Evolutionary conservation across 139 green algal genomes (phyloP).

Genomic region (Nannochloris sp.): DNA sequence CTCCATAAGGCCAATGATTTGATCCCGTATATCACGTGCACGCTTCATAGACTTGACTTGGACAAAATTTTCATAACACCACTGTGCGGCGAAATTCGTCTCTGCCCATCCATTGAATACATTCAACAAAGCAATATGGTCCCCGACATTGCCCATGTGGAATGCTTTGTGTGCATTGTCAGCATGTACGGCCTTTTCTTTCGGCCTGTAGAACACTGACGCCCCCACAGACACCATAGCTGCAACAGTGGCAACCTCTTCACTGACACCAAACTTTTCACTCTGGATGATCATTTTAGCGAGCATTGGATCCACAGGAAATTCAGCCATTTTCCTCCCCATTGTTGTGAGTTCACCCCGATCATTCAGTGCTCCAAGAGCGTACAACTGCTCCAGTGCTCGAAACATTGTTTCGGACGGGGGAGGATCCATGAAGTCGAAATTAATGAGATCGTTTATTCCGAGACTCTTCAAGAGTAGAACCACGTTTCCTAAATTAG

Average conservation of each 20-base stretch:
- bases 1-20: conserved; percentile 93
- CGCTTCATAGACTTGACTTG: conserved; percentile 90
- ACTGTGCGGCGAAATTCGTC: conserved; percentile 79
- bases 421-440: conserved; percentile 99
- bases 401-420: conserved; percentile 84
- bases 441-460: conserved; percentile 96
- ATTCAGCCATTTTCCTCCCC: conserved; percentile 93
- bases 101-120: conserved; percentile 84
- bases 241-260: conserved; percentile 82
- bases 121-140: conserved; percentile 91
- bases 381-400: conserved; percentile 93
- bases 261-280: conserved; percentile 66
- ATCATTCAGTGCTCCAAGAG: conserved; percentile 93
- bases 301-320: conserved; percentile 94
- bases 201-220: conserved; percentile 93
- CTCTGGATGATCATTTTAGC: conserved; percentile 83
- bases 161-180: conserved; percentile 91
- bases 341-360: conserved; percentile 82
- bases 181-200: conserved; percentile 89
- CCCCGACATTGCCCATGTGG: conserved; percentile 60
- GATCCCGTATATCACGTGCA: conserved; percentile 89
- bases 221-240: conserved; percentile 88
- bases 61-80: conserved; percentile 97
- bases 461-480: conserved; percentile 94
- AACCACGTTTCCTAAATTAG: conserved; percentile 95